phyloP scores from a whole-genome alignment of 257 asterid species.

The Schizonepeta tenuifolia region DNA sequence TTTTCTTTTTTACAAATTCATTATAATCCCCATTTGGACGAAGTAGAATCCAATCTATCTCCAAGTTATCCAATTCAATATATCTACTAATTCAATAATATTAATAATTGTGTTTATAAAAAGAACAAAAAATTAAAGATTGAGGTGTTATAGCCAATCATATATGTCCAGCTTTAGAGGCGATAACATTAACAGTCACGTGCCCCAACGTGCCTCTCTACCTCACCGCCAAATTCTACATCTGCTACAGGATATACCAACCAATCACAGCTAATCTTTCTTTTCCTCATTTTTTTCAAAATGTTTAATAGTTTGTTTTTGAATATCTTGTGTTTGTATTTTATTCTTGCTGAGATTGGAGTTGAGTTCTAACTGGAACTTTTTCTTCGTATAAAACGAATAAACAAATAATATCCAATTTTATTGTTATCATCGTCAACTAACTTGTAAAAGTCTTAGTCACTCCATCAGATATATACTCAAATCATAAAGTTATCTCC shows the following conservation, averaged over 20 bases:
- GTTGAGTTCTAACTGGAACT: neutral
- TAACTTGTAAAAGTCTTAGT: neutral
- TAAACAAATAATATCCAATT: neutral
- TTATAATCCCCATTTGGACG: too few species aligned
- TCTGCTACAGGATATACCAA: slow-evolving; percentile 8
- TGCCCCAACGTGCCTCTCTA: slow-evolving; percentile 43
- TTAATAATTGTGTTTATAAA: too few species aligned
- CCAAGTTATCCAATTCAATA: too few species aligned
- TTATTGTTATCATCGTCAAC: neutral
- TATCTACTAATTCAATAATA: too few species aligned
- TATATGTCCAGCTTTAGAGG: neutral
- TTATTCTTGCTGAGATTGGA: neutral
- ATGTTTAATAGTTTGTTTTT: too few species aligned
- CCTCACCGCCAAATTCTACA: slow-evolving; percentile 31
- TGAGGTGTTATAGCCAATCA: slow-evolving; percentile 22
- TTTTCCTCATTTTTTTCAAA: neutral
- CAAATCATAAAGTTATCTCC: neutral
- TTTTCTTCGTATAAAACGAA: neutral
- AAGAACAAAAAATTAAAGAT: neutral
- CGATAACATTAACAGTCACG: slow-evolving; percentile 31
- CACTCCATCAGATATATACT: neutral
- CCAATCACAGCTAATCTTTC: slow-evolving; percentile 26
- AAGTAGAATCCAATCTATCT: too few species aligned
- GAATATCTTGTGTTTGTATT: neutral
- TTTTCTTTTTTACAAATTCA: too few species aligned